Conservation (phyloP, 768 basidiomycete species). For the Hygrocybe coccinea region DNA sequence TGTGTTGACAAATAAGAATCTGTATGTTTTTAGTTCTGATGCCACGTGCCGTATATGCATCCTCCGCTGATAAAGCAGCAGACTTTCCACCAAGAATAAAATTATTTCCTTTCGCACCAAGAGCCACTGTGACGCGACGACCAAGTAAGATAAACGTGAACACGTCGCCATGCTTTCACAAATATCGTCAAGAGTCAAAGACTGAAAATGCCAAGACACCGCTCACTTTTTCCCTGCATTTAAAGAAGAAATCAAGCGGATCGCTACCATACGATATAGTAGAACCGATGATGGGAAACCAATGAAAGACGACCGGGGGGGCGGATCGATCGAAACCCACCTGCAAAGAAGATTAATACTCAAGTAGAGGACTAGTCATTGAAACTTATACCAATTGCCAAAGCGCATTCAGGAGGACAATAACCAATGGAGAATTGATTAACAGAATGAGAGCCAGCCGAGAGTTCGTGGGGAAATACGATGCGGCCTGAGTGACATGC, state of each 20-base stretch:
- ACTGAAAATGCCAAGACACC: too few relatives aligned
- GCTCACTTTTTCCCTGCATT: conserved; percentile 72
- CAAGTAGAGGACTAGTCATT: conserved; percentile 5
- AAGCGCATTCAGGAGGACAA: conserved; percentile 67
- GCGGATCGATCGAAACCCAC: conserved; percentile 57
- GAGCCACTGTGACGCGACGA: conserved; percentile 82
- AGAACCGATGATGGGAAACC: conserved; percentile 86
- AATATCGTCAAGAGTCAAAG: background rate
- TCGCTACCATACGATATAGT: conserved; percentile 88
- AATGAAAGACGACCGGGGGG: conserved; percentile 92
- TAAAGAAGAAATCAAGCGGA: conserved; percentile 82
- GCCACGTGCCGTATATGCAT: conserved; percentile 78
- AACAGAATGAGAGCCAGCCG: conserved; percentile 44
- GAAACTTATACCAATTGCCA: conserved; percentile 65
- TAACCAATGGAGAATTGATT: conserved; percentile 64
- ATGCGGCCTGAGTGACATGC: conserved; percentile 30
- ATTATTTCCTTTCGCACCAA: conserved; percentile 90
- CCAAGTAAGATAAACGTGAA: conserved; percentile 94
- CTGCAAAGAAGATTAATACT: conserved; percentile 32
- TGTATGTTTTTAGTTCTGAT: too few relatives aligned
- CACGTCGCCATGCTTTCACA: conserved; percentile 81
- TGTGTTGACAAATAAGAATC: conserved; percentile 25
- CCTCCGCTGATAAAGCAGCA: conserved; percentile 88
- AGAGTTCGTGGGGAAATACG: conserved; percentile 36
- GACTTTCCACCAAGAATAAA: conserved; percentile 92